Evolutionary conservation across 169 alveolate species (phyloP).

Genomic region (Plasmodium ovale): DNA sequence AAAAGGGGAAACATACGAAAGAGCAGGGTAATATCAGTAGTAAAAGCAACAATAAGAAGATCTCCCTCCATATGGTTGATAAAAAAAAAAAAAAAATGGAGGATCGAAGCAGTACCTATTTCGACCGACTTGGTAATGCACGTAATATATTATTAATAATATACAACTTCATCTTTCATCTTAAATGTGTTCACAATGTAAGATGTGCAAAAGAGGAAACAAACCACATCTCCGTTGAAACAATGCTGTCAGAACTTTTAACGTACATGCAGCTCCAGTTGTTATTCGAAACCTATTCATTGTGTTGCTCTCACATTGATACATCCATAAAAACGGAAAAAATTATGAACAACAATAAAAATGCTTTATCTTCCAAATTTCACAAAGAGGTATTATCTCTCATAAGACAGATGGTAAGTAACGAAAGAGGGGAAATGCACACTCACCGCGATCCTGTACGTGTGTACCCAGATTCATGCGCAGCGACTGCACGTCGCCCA

Average conservation of each 20-base stretch:
- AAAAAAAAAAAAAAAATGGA: not conserved
- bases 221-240: not conserved
- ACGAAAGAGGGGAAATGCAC: not conserved
- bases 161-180: constrained; percentile 1
- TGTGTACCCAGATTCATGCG: too few relatives aligned
- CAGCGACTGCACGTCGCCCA: too few relatives aligned
- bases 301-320: constrained; percentile 25
- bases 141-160: constrained; percentile 1
- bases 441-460: too few relatives aligned
- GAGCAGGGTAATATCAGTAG: not conserved
- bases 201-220: not conserved
- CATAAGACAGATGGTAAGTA: constrained; percentile 10
- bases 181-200: constrained; percentile 4
- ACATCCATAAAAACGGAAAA: not conserved
- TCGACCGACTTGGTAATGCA: not conserved
- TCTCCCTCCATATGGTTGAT: not conserved
- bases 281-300: constrained; percentile 1
- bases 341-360: constrained; percentile 43
- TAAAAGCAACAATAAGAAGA: not conserved
- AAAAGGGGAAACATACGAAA: not conserved
- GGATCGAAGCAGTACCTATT: not conserved
- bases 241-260: not conserved
- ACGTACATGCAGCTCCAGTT: constrained; percentile 10
- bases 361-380: constrained; percentile 27
- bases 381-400: constrained; percentile 45